Evolutionary conservation across 805 yeast genomes (phyloP), one percentile per base, ranked within the genome.

Genomic region (Nakazawaea molendinolei): DNA sequence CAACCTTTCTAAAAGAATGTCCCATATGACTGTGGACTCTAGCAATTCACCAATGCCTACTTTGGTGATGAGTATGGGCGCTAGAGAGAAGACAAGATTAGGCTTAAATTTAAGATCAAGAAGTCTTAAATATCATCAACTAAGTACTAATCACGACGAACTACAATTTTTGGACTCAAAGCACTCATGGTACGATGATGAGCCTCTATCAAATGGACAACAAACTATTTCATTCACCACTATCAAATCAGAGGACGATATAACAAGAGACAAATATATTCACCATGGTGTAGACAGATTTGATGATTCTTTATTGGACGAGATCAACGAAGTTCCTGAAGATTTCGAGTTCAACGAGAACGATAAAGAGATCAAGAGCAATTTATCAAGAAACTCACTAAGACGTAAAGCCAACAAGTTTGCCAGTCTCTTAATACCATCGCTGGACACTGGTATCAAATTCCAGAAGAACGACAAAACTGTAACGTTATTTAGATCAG

Each of bases 321-420:
- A 61, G 39, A 48, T 59, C 20, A 61, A 61, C 32, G 45, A 43
- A 23, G 38, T 61, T 4, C 65, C 65, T 1, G 65, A 58, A 34
- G 67, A 61, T 38, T 59, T 41, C 35, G 64, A 57, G 6, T 50
- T 50, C 41, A 51, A 49, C n/a, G n/a, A n/a, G n/a, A n/a, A n/a
- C n/a, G n/a, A n/a, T n/a, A n/a, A n/a, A n/a, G n/a, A n/a, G n/a
- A n/a, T n/a, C n/a, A n/a, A n/a, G n/a, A n/a, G n/a, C n/a, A n/a
- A n/a, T n/a, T n/a, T n/a, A n/a, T 12, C 25, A 13, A 29, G 30
- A 5, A 30, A 32, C 27, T 31, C 40, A 9, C 5, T 20, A 5
- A 17, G 29, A 23, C 23, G 23, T 19, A 18, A 34, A 14, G 30
- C 23, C 5, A 28, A 21, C 30, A 25, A 23, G 23, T n/a, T 29